phyloP scores from a whole-genome alignment of 768 basidiomycete genomes.

The Mycena capillaripes region DNA sequence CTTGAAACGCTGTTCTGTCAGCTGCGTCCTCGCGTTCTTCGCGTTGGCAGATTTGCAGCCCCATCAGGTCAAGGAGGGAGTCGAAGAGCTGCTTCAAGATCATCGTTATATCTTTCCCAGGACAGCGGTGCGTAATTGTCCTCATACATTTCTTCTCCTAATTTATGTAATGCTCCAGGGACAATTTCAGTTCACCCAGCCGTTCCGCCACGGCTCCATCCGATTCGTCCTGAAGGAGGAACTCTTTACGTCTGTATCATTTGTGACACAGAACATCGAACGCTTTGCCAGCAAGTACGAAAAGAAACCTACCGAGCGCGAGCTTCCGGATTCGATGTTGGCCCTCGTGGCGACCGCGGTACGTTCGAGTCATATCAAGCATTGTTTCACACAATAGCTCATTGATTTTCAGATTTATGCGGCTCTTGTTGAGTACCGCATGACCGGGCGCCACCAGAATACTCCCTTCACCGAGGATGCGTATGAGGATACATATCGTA shows the following conservation, averaged over 20 bases:
- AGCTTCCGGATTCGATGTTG: constrained; percentile 12
- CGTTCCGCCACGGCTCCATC: constrained; percentile 12
- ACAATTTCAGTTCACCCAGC: background rate
- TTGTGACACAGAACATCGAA: constrained; percentile 4
- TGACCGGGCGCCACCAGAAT: constrained; percentile 6
- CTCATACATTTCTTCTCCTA: too few relatives aligned
- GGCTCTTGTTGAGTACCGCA: constrained; percentile 2
- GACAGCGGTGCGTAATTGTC: too few relatives aligned
- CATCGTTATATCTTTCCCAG: constrained; percentile 7
- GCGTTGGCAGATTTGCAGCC: background rate
- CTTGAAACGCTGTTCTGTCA: constrained; percentile 9
- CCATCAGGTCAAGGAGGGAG: background rate
- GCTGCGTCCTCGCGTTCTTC: background rate
- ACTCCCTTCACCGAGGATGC: too few relatives aligned
- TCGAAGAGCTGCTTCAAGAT: constrained; percentile 14
- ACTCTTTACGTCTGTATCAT: background rate
- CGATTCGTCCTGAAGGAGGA: constrained; percentile 5
- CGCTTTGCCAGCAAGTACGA: constrained; percentile 1
- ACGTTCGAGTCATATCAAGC: background rate
- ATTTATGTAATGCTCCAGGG: background rate
- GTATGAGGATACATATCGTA: constrained; percentile 17
- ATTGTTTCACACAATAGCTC: background rate
- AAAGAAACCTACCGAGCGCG: background rate
- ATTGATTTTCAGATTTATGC: constrained; percentile 8
- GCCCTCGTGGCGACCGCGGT: constrained; percentile 7